Base-by-base conservation (phyloP, 2,329 filamentous ascomycete species). In the Trichoderma guizhouense region DNA sequence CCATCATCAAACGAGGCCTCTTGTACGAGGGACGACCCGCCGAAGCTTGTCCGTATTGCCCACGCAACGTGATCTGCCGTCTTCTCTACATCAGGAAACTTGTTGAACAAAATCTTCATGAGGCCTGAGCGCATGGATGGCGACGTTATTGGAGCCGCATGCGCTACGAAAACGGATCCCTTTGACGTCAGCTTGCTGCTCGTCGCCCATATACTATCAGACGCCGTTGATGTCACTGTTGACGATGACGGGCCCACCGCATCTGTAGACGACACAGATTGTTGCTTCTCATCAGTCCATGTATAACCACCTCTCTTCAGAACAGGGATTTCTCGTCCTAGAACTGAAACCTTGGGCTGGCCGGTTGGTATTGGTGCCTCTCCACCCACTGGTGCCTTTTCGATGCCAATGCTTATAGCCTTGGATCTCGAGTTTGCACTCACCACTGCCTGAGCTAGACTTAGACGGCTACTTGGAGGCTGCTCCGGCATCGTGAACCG, bases 401-500 rank as follows among this genome's bases (percentile, higher is more conserved):
- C 89, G 24, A 97, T 83, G 0, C 94, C 94, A 34, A 97, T 82
- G 74, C 88, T 92, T 32, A 91, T 86, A 11, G 94, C 94, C 81
- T 95, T 95, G 43, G 88, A 89, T 74, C 90, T 88, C 73, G 92
- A 94, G 78, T 95, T 96, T 32, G 90, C 90, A 78, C 93, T 95
- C 18, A 97, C 92, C 1, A 96, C 90, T 0, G 93, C 93, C 80
- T 97, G 94, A 0, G 91, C 93, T 24, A 97, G 83, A 78, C 93
- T 97, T 24, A 97, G 83, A 61, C 93, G 86, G 78, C 93, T 95
- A n/a, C 93, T 96, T 3, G 91, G 85, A 3, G 94, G 94, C 79
- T 97, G 94, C 75, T 93, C 91, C 0, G 94, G 92, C 91, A 95
- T 95, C 0, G 93, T 97, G 78, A 92, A 90, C 60, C 92, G 91